These are phyloP conservation scores for Pyricularia grisea DNA, from an alignment of 2,329 filamentous ascomycete genomes.

Conservation along the genomic window DNA sequence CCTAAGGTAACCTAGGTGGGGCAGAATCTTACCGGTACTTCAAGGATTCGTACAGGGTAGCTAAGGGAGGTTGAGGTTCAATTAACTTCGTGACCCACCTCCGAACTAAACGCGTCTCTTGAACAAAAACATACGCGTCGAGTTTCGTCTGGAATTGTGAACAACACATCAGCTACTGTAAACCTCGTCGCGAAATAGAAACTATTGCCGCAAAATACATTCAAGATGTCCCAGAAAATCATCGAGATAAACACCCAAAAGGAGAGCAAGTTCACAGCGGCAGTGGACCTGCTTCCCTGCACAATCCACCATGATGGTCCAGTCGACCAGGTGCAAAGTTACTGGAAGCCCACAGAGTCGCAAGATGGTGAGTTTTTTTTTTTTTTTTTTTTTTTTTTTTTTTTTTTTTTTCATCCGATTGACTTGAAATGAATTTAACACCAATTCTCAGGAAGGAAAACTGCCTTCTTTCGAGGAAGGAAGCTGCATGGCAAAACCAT, in stretches of 20 bases:
- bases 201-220: not conserved
- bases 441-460: slow-evolving; percentile 24
- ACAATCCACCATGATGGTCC: slow-evolving; percentile 70
- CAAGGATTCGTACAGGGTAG: too few relatives aligned
- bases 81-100: not conserved
- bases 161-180: not conserved
- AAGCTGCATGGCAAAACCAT: slow-evolving; percentile 63
- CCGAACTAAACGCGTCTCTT: not conserved
- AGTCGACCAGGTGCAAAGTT: slow-evolving; percentile 51
- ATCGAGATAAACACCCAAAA: slow-evolving; percentile 25
- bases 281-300: slow-evolving; percentile 70
- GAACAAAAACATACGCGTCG: not conserved
- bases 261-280: slow-evolving; percentile 26
- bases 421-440: too few relatives aligned
- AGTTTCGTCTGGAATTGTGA: not conserved
- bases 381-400: slow-evolving; percentile 12
- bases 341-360: slow-evolving; percentile 54
- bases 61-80: too few relatives aligned
- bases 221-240: slow-evolving; percentile 31
- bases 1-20: too few relatives aligned
- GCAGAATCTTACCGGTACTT: too few relatives aligned
- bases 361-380: too few relatives aligned
- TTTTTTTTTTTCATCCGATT: too few relatives aligned
- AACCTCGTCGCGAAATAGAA: not conserved
- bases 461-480: slow-evolving; percentile 68